Base-by-base conservation (phyloP, 495 filamentous ascomycete species). In the Aspergillus conjunctus region DNA sequence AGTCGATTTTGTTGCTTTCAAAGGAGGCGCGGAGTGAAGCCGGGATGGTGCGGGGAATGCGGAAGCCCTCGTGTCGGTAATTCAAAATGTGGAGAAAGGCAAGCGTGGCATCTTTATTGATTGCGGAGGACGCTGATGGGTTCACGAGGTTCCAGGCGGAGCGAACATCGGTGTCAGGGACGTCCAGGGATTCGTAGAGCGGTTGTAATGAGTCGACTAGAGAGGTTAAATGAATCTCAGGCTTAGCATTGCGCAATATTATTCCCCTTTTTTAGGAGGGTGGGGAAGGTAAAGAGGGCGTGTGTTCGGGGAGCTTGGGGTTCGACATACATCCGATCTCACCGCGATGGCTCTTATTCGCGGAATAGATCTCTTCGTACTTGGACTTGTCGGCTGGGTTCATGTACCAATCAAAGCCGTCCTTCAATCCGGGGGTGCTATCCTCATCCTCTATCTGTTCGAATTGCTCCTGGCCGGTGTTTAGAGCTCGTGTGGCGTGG, bases 331-430 rank as follows among this genome's bases (percentile, higher is more conserved):
- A 97, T 44, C 88, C 80, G 61, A 96, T 84, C 70, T 95, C 88
- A 58, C 94, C 94, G 44, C 91, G 88, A 62, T 85, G 83, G 71
- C 92, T 89, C 52, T 90, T 85, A 74, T 91, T 93, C 62, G 94
- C 90, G 59, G 84, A 88, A 74, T 97, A 98, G 71, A 98, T 98
- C 50, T 92, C 90, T 71, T 97, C 91, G 74, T 98, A 98, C 76
- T 95, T 96, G 55, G 85, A 68, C 75, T 91, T 93, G 71, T 98
- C 92, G 43, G 79, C 74, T 1, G 94, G 94, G 60, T 85, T 90
- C 92, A 98, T 98, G 76, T 98, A 98, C 94, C 94, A 98, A 73
- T 98, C 94, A 74, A 98, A 98, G 1, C 93, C 92, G 75, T 96
- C 91, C 71, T 94, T 96, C 55, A 98, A 76, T 7, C 94, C 91